Evolutionary conservation across 2,329 filamentous ascomycete species (phyloP), one percentile per base, ranked within the genome.

Genomic region (Claviceps monticola): DNA sequence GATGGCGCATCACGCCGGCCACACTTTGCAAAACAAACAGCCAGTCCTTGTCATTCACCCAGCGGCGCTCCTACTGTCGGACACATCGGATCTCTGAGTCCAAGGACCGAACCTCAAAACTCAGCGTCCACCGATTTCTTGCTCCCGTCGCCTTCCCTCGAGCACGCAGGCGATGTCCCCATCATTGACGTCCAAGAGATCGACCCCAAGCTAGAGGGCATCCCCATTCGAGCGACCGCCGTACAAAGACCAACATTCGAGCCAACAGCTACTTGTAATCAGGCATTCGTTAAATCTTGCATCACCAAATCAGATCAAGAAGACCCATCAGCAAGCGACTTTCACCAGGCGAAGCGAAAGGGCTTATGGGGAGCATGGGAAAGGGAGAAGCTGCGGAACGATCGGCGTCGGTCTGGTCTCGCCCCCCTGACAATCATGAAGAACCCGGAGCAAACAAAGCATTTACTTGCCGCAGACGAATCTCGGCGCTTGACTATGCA

Each of bases 151-250:
- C 61, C 61, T 4, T 61, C 65, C 19, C 64, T 67, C 45, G 62
- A 62, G 1, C 51, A 45, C 7, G 54, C 62, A 26, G 63, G 62
- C 4, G 68, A 64, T 16, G 62, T 72, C 1, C 71, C 73, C 4
- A 69, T 74, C 29, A 77, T 82, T 49, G 79, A 82, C 53, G 74
- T 82, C 9, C 71, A 75, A 44, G 72, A 75, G 54, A 75, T 81
- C 26, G 73, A 80, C 56, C 76, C 78, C 3, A 73, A 74, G 34
- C 65, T 82, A n/a, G 79, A 82, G 59, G 78, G 79, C 6, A 76
- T 82, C 49, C 71, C 74, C 1, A 70, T 82, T 56, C 79, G 74
- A 60, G 70, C 73, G 5, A 72, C 71, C 14, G 76, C 76, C 1
- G 66, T 81, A 14, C 70, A 74, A 58, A 74, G 68, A 56, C 58